Evolutionary conservation across 768 basidiomycete genomes (phyloP), one percentile per base, ranked within the genome.

Genomic region (Xerocomus brunneocitrinus): DNA sequence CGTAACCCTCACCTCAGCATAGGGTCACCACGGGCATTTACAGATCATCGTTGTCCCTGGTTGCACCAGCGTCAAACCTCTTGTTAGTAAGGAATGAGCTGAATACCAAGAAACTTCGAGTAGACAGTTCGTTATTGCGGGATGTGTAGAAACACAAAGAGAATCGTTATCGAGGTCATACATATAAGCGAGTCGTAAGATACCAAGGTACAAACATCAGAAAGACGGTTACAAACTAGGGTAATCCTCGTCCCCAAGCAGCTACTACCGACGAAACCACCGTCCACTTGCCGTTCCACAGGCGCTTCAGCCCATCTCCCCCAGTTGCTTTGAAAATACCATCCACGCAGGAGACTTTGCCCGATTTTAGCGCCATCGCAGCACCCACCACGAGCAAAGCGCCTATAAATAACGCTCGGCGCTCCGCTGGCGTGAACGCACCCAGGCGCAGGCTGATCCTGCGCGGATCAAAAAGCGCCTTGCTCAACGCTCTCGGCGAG

Each of bases 341-440:
- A 6, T 59, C 60, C 27, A 57, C 34, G 38, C 49, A 64, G 2
- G 59, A 24, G 3, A 62, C 27, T 34, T 32, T 65, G 14, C 49
- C 35, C 3, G 58, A 54, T 50, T 58, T 67, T 5, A 70, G 46
- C 3, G 85, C 85, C 64, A 91, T 73, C 8, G 86, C 87, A 22
- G 88, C 79, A 12, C 85, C 85, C 5, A 90, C 72, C 12, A 86
- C 80, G 27, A 90, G 64, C 30, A 89, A 78, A 22, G 85, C 85
- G 24, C 87, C 83, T 16, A 82, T 79, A 30, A 87, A 71, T 64
- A 87, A 53, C 5, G 65, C 50, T 31, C 67, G 59, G 25, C 68
- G 63, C 27, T 70, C 70, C 9, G 57, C 56, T 31, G 58, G 47
- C 4, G 62, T 68, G 51, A 71, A 64, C 16, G 64, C 55, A 24